Base-by-base conservation (phyloP, 208 protist species). In the Leishmania gerbilli region DNA sequence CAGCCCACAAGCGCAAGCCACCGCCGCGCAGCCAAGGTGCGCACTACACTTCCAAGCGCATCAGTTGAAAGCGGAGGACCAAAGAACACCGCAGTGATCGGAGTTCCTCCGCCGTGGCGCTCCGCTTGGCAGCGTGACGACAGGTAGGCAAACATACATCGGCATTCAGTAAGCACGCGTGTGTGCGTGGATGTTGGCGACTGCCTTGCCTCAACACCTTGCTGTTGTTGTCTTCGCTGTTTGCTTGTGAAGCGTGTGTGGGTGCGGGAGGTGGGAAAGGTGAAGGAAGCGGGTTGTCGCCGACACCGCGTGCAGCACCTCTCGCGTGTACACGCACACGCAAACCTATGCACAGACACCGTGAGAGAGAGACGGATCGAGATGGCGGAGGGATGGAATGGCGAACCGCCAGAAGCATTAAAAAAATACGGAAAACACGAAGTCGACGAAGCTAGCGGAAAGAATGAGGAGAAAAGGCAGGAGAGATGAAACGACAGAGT, bases 401-500 rank as follows among this genome's bases (percentile, higher is more conserved):
- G 31, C 19, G 19, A 71, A 15, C n/a, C 19, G 65, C 11, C n/a
- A 71, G 37, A 71, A 71, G 37, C 21, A 71, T 45, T 21, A 69
- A 71, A 40, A 71, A 40, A 69, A 71, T 17, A 45, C 13, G 1
- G 31, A 71, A 71, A 71, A 45, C 65, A 71, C 15, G 17, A 45
- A 71, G 31, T 37, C n/a, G 34, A 71, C 37, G 4, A 47, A 19
- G 65, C 17, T 3, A 21, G 9, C 6, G 34, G 65, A 40, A 45
- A 34, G 27, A 69, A 72, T 47, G 58, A 27, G 27, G 27, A 9
- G 56, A 62, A 13, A 24, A 62, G 27, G 56, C 15, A 8, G 72
- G 42, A 79, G 79, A 55, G 60, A 84, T 71, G 79, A 24, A 77
- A 79, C 74, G 55, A 56, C 4, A 45, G 65, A 71, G 17, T 47